These are phyloP conservation scores for Leccinum solheimii DNA, from an alignment of 1,284 basidiomycete species.

Conservation along the genomic window DNA sequence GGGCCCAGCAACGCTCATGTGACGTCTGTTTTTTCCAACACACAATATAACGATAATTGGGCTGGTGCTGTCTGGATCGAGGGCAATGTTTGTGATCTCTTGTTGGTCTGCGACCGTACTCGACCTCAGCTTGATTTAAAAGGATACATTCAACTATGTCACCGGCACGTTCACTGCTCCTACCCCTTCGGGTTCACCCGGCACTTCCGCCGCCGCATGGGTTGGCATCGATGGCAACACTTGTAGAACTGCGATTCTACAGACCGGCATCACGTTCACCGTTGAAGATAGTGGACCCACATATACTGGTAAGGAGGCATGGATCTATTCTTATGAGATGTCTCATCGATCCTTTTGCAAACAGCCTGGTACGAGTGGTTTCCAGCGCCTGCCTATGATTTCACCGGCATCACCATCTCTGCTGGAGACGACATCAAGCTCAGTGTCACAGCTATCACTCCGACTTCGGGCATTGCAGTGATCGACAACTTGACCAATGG, in stretches of 20 bases:
- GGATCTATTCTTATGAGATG: background rate
- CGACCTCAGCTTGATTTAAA: background rate
- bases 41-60: constrained; percentile 5
- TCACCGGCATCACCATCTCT: constrained; percentile 6
- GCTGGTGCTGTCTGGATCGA: constrained; percentile 7
- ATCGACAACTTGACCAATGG: constrained; percentile 18
- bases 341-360: background rate
- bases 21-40: background rate
- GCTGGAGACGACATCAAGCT: constrained; percentile 15
- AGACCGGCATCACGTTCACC: constrained; percentile 8
- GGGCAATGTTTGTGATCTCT: constrained; percentile 5
- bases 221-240: constrained; percentile 15
- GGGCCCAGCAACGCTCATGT: background rate
- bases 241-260: constrained; percentile 5
- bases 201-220: background rate
- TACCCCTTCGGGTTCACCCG: constrained; percentile 1
- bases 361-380: constrained; percentile 18
- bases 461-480: background rate
- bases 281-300: background rate
- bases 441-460: background rate
- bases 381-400: background rate
- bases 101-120: background rate
- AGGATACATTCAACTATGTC: constrained; percentile 12
- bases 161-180: constrained; percentile 13
- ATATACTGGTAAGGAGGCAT: constrained; percentile 12